These are phyloP conservation scores for Phylloboletellus chloephorus DNA, from an alignment of 1,284 basidiomycete species.

Conservation along the genomic window DNA sequence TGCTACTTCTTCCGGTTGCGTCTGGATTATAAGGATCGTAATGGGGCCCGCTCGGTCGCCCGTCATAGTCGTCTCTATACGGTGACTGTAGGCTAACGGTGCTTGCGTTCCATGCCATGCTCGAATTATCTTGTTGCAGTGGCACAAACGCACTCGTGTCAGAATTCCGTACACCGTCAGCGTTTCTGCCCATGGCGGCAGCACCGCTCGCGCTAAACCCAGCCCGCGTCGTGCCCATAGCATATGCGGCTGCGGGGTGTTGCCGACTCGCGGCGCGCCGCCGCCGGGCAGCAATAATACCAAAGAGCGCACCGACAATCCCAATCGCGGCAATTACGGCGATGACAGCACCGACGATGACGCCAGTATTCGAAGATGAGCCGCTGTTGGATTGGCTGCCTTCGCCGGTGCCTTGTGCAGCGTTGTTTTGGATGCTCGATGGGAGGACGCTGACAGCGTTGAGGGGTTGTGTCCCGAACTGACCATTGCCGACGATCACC, in stretches of 20 bases:
- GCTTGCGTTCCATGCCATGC: constrained; percentile 49
- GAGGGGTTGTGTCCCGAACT: constrained; percentile 63
- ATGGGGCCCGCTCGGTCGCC: constrained; percentile 14
- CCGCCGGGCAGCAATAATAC: constrained; percentile 43
- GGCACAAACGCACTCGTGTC: constrained; percentile 59
- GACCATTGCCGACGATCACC: constrained; percentile 76
- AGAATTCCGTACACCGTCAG: constrained; percentile 33
- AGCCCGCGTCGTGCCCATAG: constrained; percentile 34
- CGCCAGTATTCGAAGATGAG: constrained; percentile 34
- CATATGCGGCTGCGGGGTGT: constrained; percentile 34
- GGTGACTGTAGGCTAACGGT: constrained; percentile 36
- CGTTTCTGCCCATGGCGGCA: constrained; percentile 20
- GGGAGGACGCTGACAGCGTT: constrained; percentile 49
- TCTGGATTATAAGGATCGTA: constrained; percentile 31
- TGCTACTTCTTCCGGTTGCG: constrained; percentile 24
- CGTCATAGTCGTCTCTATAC: constrained; percentile 41
- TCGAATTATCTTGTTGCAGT: constrained; percentile 49
- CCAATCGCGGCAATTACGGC: constrained; percentile 46
- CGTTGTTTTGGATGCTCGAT: constrained; percentile 16
- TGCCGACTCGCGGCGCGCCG: constrained; percentile 35
- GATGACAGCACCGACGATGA: constrained; percentile 49
- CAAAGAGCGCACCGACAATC: constrained; percentile 44
- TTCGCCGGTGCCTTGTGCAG: constrained; percentile 20
- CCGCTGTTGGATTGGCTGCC: constrained; percentile 6
- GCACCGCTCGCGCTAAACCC: constrained; percentile 24